Evolutionary conservation across 768 basidiomycete genomes (phyloP), one percentile per base, ranked within the genome.

Genomic region (Leccinum fibrillosum): DNA sequence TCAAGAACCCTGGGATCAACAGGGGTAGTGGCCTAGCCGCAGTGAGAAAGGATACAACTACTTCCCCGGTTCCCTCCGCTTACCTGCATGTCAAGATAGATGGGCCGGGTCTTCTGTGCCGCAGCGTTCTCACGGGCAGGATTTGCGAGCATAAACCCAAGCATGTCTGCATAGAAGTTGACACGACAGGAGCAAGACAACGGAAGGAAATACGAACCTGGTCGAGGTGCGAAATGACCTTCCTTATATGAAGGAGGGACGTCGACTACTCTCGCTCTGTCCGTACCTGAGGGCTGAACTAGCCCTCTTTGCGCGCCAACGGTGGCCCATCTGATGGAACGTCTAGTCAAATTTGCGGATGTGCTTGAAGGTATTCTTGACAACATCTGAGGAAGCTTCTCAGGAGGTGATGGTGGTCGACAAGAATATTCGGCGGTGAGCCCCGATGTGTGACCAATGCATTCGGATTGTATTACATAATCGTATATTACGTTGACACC

Each of bases 51-150:
- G 19, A 25, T 12, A 57, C 7, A 3, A 50, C 17, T 25, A 45
- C 11, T 13, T 37, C 13, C 17, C 53, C 9, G 5, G 47, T 4
- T 44, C 37, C 25, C 34, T 48, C 25, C 48, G 69, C 83, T 60
- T 55, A 88, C 94, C 84, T 97, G 95, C 91, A 96, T 90, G 74
- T 99, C 97, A 50, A 99, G 85, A 74, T 99, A 99, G 62, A 99
- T 98, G 17, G 97, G 94, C 30, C 94, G 83, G 28, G 81, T 80
- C 74, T 88, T 89, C 55, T 81, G 81, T 51, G 79, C 76, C 52
- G 80, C 57, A 10, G 80, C 77, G 48, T 77, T 82, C 68, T 89
- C 88, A 49, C 83, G 81, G 54, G 72, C 78, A 37, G 85, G 82
- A 52, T 80, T 74, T 64, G 85, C 86, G 13, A 94, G 76, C 72